These are phyloP conservation scores for Aspergillus awamori DNA, from an alignment of 2,329 filamentous ascomycete species.

Conservation along the genomic window DNA sequence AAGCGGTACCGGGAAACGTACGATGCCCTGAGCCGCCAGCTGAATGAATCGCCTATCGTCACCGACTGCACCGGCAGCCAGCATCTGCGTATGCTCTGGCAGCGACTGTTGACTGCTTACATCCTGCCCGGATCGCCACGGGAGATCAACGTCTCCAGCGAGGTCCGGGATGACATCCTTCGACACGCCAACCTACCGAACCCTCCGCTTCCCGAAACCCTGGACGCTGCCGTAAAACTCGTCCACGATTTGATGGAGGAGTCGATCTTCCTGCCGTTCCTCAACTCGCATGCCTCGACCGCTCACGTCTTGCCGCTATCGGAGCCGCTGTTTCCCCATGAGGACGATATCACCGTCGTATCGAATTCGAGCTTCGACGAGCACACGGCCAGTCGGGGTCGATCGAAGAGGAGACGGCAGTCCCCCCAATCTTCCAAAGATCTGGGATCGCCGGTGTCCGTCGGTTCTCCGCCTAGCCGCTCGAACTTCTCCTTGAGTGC, in stretches of 20 bases:
- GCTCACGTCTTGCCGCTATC: slow-evolving; percentile 50
- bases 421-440: slow-evolving; percentile 40
- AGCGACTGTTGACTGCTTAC: slow-evolving; percentile 85
- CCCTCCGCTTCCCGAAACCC: slow-evolving; percentile 72
- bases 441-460: slow-evolving; percentile 29
- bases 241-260: slow-evolving; percentile 98
- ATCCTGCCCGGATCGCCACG: slow-evolving; percentile 81
- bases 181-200: slow-evolving; percentile 59
- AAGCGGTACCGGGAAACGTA: slow-evolving; percentile 77
- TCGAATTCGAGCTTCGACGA: slow-evolving; percentile 36
- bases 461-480: slow-evolving; percentile 31
- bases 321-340: slow-evolving; percentile 45
- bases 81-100: slow-evolving; percentile 80
- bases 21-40: slow-evolving; percentile 58
- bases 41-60: slow-evolving; percentile 48
- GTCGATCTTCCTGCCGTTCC: slow-evolving; percentile 87
- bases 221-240: slow-evolving; percentile 82
- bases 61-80: slow-evolving; percentile 62
- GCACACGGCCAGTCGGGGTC: slow-evolving; percentile 29
- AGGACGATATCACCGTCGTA: slow-evolving; percentile 40
- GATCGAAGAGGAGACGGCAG: slow-evolving; percentile 32
- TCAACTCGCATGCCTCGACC: slow-evolving; percentile 66
- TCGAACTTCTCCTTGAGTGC: slow-evolving; percentile 36
- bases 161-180: slow-evolving; percentile 80
- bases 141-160: slow-evolving; percentile 87